Conservation (phyloP, 805 yeast species). For the Blastobotrys muscicola region DNA sequence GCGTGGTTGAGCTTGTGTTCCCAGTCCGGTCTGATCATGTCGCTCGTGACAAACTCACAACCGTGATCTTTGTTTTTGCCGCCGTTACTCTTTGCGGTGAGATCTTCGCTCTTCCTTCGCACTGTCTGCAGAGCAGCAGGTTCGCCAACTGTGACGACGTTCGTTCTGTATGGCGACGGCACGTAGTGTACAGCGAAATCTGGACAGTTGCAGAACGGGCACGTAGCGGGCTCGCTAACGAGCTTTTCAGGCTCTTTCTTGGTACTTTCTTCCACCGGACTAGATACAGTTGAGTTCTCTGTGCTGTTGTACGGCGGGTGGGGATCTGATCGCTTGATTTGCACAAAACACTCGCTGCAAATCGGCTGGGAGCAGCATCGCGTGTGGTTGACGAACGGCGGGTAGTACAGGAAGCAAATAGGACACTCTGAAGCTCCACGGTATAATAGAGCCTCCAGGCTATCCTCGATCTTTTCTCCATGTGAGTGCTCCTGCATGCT, state of each 20-base stretch:
- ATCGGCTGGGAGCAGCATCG: conserved; percentile 90
- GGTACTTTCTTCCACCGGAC: conserved; percentile 16
- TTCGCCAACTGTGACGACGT: background rate
- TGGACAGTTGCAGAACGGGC: conserved; percentile 89
- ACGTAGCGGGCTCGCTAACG: conserved; percentile 77
- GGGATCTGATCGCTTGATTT: conserved; percentile 83
- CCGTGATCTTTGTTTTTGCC: conserved; percentile 33
- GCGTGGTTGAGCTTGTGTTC: conserved; percentile 63
- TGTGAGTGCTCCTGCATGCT: no score
- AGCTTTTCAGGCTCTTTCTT: conserved; percentile 65
- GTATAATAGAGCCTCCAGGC: conserved; percentile 51
- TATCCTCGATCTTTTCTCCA: no score
- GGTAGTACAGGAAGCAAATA: conserved; percentile 83
- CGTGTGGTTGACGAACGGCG: conserved; percentile 64
- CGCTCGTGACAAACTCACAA: conserved; percentile 68
- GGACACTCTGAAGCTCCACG: conserved; percentile 77
- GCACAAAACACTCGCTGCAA: conserved; percentile 95
- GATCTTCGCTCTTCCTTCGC: conserved; percentile 7
- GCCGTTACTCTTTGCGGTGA: no score
- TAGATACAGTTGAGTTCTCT: conserved; percentile 8
- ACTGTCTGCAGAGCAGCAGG: conserved; percentile 23
- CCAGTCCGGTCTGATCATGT: conserved; percentile 89
- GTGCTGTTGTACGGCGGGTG: conserved; percentile 73
- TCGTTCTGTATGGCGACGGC: conserved; percentile 48
- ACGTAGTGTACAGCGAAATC: conserved; percentile 77